A percentile compares a stretch with the other conserved stretches of the same genome.
These are phyloP conservation scores for Polyporus arcularius DNA, from an alignment of 768 basidiomycete species.

Conservation along the genomic window DNA sequence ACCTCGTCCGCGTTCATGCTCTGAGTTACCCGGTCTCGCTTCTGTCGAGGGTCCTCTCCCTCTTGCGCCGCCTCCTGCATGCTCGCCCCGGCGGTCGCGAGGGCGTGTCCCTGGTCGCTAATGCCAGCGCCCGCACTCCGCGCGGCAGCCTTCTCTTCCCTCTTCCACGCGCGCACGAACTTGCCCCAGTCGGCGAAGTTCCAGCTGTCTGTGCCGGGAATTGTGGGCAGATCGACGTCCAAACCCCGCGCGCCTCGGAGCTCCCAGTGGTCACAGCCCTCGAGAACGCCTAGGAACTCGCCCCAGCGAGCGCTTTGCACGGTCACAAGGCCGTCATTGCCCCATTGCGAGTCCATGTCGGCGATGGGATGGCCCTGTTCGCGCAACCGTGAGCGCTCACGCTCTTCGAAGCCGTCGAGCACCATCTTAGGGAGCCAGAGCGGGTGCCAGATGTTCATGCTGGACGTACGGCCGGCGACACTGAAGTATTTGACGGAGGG, in stretches of 20 bases:
- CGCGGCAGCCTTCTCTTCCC: constrained; percentile 48
- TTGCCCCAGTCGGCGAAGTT: constrained; percentile 56
- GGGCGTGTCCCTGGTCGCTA: constrained; percentile 23
- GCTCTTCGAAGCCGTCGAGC: constrained; percentile 79
- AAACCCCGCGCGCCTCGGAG: constrained; percentile 85
- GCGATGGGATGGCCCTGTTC: constrained; percentile 42
- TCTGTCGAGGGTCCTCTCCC: background rate
- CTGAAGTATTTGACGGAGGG: constrained; percentile 89
- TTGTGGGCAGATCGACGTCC: constrained; percentile 61
- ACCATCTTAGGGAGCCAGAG: constrained; percentile 97
- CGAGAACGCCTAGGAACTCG: constrained; percentile 87
- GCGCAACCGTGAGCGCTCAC: constrained; percentile 48
- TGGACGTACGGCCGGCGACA: constrained; percentile 74
- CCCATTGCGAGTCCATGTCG: constrained; percentile 61
- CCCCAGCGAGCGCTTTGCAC: constrained; percentile 96
- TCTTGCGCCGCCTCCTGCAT: constrained; percentile 1
- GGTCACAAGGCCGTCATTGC: constrained; percentile 91
- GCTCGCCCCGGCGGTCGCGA: constrained; percentile 1
- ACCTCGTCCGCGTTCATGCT: constrained; percentile 50
- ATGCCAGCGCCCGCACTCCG: constrained; percentile 36
- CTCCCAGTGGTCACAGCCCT: constrained; percentile 96
- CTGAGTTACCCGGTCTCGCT: constrained; percentile 23
- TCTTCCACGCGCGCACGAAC: constrained; percentile 63
- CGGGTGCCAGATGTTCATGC: constrained; percentile 83
- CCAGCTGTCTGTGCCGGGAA: constrained; percentile 49